Base-by-base conservation (phyloP, 1,284 basidiomycete species). In the Anthracocystis walkeri region DNA sequence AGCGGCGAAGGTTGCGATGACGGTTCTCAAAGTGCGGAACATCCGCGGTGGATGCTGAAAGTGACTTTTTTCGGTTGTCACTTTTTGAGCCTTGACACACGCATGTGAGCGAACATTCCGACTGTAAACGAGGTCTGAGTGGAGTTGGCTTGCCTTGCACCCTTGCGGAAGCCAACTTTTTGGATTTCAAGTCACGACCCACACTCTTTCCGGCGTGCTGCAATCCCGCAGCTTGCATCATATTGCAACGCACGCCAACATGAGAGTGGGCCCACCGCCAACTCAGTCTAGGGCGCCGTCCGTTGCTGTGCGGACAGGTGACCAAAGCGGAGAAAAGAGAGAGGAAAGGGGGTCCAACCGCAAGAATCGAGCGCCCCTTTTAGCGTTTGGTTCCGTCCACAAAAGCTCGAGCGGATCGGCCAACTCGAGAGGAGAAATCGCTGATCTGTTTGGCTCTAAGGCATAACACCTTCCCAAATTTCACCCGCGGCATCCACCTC, bases 291-390 rank as follows among this genome's bases (percentile, higher is more conserved):
- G 7, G 27, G 46, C 25, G 46, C 16, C 35, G 8, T 31, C 18
- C 48, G 48, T 49, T 31, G 11, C 27, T 20, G 10, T n/a, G n/a
- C 48, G 48, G 27, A 49, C 27, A 20, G 18, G 27, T 31, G 10
- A 31, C 29, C 29, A 29, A 18, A 29, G 46, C 25, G 46, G 48
- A 20, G 48, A 31, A 10, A n/a, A 49, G 29, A 31, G 12, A 20
- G 48, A 49, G 31, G 48, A 21, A 21, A 21, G 41, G 41, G 41
- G 48, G 27, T n/a, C n/a, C 18, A 31, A 38, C 35, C 35, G 48
- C 48, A 20, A 49, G 29, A 49, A 49, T 29, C 48, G 48, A 46
- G 27, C 7, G 18, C 46, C 46, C 46, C 27, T 48, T 48, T 48
- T 29, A 29, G 33, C 33, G 25, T 44, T 44, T 21, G 46, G 18